Evolutionary conservation across 352 stramenopile genomes (phyloP).

Genomic region (Phytophthora pinifolia): DNA sequence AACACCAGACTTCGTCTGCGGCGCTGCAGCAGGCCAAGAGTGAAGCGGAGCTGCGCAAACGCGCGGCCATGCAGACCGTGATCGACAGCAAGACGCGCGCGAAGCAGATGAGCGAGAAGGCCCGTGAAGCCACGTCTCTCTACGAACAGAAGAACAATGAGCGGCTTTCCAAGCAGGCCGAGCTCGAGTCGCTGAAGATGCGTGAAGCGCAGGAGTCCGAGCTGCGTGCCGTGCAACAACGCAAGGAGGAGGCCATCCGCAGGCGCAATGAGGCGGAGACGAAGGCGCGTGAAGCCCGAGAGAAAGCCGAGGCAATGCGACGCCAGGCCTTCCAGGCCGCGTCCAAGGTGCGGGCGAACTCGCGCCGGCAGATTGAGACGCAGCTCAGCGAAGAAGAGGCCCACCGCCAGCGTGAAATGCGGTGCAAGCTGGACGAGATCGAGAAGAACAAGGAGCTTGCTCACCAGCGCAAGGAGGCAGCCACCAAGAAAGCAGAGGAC

Average conservation of each 20-base stretch:
- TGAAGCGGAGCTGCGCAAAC: slow-evolving; percentile 62
- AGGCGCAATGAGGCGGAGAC: slow-evolving; percentile 72
- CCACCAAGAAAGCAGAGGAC: slow-evolving; percentile 50
- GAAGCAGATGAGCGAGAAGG: slow-evolving; percentile 62
- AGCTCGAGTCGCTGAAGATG: slow-evolving; percentile 44
- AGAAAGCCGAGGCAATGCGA: slow-evolving; percentile 66
- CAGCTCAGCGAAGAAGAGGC: slow-evolving; percentile 63
- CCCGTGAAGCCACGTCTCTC: slow-evolving; percentile 52
- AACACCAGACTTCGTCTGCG: slow-evolving; percentile 34
- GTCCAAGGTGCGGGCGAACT: slow-evolving; percentile 63
- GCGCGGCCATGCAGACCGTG: slow-evolving; percentile 68
- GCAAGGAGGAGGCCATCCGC: slow-evolving; percentile 60
- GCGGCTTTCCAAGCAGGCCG: slow-evolving; percentile 52
- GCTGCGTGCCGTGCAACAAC: slow-evolving; percentile 49
- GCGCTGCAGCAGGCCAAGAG: slow-evolving; percentile 43
- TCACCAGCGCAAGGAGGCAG: slow-evolving; percentile 40
- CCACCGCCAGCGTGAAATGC: slow-evolving; percentile 39
- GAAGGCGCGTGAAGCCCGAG: slow-evolving; percentile 52
- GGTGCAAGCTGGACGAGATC: slow-evolving; percentile 49
- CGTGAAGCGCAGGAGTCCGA: slow-evolving; percentile 44
- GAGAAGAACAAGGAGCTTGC: slow-evolving; percentile 51
- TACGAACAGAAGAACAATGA: slow-evolving; percentile 63
- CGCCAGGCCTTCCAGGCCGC: slow-evolving; percentile 63
- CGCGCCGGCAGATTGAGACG: slow-evolving; percentile 66
- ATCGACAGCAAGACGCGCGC: slow-evolving; percentile 71